Percentiles rank a stretch among this genome's conserved stretches.
Evolutionary conservation across 192 early-diverging fungal species (phyloP).

Genomic region (Coemansia sp.): DNA sequence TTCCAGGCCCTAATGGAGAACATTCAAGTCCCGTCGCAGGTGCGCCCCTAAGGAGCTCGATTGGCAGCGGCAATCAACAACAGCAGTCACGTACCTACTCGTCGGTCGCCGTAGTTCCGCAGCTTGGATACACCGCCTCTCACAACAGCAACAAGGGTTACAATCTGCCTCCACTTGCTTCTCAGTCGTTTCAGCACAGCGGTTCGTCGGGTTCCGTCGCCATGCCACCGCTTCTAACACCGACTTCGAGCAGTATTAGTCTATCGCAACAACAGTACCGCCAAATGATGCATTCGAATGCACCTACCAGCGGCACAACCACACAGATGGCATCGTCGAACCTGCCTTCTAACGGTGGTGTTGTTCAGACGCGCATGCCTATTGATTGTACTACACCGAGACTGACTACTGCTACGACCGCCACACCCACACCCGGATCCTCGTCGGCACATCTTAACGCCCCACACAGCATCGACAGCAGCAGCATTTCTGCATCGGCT

Average conservation of each 20-base stretch:
- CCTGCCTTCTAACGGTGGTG: background rate
- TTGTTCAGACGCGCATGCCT: constrained; percentile 16
- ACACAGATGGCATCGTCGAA: no score
- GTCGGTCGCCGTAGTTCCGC: constrained; percentile 15
- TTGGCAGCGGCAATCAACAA: constrained; percentile 7
- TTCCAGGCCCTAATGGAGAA: constrained; percentile 6
- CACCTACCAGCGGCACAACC: background rate
- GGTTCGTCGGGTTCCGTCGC: background rate
- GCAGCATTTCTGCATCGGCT: constrained; percentile 8
- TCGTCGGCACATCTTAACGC: constrained; percentile 27
- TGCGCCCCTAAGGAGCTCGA: constrained; percentile 6
- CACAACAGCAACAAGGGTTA: constrained; percentile 23
- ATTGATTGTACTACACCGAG: constrained; percentile 40
- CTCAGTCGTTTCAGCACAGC: constrained; percentile 8
- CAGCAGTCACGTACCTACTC: constrained; percentile 21
- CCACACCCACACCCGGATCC: constrained; percentile 47
- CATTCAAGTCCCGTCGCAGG: constrained; percentile 13
- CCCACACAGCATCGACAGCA: constrained; percentile 33
- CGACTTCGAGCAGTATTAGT: constrained; percentile 6
- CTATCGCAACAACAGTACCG: constrained; percentile 22
- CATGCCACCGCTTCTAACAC: constrained; percentile 7
- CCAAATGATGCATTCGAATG: constrained; percentile 15
- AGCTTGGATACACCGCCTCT: constrained; percentile 16
- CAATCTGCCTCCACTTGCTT: constrained; percentile 33
- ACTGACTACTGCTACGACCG: constrained; percentile 40